Percentiles rank a stretch among this genome's conserved stretches.
Evolutionary conservation across 2,329 filamentous ascomycete species (phyloP).

Genomic region (Triangularia setosa): DNA sequence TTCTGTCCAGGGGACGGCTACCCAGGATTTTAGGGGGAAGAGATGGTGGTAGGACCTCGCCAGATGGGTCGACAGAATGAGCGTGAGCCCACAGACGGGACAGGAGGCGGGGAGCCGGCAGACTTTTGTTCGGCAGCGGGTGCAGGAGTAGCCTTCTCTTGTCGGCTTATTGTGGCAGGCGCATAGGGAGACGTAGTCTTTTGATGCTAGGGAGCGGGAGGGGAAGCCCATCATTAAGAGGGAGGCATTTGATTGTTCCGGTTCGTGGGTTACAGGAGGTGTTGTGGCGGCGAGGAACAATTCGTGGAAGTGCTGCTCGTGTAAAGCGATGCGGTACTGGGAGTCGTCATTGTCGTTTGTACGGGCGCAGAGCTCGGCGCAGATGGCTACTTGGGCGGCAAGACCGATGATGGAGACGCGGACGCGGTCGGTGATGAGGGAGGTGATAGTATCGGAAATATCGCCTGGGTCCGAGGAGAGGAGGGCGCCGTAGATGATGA

Average conservation of each 20-base stretch:
- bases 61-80: slow-evolving; percentile 90
- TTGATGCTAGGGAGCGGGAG: slow-evolving; percentile 71
- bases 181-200: slow-evolving; percentile 67
- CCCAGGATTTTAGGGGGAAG: slow-evolving; percentile 86
- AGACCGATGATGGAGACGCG: slow-evolving; percentile 86
- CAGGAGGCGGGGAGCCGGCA: slow-evolving; percentile 88
- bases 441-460: slow-evolving; percentile 83
- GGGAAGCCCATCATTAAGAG: slow-evolving; percentile 98
- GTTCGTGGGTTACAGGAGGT: slow-evolving; percentile 71
- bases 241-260: slow-evolving; percentile 52
- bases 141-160: slow-evolving; percentile 85
- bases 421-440: slow-evolving; percentile 76
- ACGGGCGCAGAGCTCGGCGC: slow-evolving; percentile 78
- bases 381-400: slow-evolving; percentile 87
- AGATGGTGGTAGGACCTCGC: slow-evolving; percentile 91
- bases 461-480: slow-evolving; percentile 90
- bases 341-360: slow-evolving; percentile 78
- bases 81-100: slow-evolving; percentile 82
- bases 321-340: slow-evolving; percentile 77
- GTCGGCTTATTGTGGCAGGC: slow-evolving; percentile 84
- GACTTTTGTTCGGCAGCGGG: slow-evolving; percentile 81
- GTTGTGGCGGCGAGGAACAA: slow-evolving; percentile 86
- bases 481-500: slow-evolving; percentile 87
- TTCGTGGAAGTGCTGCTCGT: slow-evolving; percentile 84
- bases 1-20: slow-evolving; percentile 78